Evolutionary conservation across 2,329 filamentous ascomycete species (phyloP).

Genomic region (Pseudonectria foliicola): DNA sequence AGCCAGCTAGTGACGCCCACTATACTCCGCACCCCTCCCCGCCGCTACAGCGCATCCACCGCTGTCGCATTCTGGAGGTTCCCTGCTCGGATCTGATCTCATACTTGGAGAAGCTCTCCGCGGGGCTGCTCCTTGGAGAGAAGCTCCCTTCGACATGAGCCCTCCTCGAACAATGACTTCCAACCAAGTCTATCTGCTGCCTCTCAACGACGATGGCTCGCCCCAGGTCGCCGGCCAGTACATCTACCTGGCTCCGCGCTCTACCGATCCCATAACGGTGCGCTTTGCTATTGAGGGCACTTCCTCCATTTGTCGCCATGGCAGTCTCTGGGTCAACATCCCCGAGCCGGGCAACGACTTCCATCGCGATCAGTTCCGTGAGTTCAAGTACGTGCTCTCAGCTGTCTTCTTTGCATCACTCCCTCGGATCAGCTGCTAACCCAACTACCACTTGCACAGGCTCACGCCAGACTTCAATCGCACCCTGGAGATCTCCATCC

Average conservation of each 20-base stretch:
- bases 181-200: conserved; percentile 76
- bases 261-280: conserved; percentile 67
- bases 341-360: conserved; percentile 71
- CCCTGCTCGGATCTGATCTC: too few species aligned
- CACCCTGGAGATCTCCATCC: conserved; percentile 82
- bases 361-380: conserved; percentile 68
- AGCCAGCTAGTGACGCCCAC: too few species aligned
- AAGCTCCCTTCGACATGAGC: conserved; percentile 40
- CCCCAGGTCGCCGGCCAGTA: conserved; percentile 85
- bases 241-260: conserved; percentile 76
- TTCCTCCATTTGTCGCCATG: conserved; percentile 89
- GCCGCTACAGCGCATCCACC: too few species aligned
- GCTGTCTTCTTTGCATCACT: conserved; percentile 4
- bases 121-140: conserved; percentile 13
- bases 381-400: conserved; percentile 67
- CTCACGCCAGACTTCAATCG: conserved; percentile 89
- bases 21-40: too few species aligned
- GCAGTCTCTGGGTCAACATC: conserved; percentile 95
- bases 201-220: conserved; percentile 86
- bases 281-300: conserved; percentile 91
- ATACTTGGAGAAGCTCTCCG: conserved; percentile 5
- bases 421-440: too few species aligned
- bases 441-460: conserved; percentile 36
- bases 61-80: too few species aligned
- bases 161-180: conserved; percentile 53